Evolutionary conservation across 768 basidiomycete genomes (phyloP).

Genomic region (Amanita pseudoporphyria): DNA sequence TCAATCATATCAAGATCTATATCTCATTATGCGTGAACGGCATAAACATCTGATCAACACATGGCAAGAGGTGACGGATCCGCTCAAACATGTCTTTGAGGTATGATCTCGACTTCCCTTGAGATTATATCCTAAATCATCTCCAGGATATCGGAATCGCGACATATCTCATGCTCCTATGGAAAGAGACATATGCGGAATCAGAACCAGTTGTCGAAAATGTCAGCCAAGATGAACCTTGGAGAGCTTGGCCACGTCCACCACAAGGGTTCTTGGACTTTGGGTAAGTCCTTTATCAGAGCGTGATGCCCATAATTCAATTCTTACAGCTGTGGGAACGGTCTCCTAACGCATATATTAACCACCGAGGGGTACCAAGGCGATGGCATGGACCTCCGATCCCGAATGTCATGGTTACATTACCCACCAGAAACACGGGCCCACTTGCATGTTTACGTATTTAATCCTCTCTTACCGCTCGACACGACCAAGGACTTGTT

Average conservation of each 20-base stretch:
- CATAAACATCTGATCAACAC: slow-evolving; percentile 66
- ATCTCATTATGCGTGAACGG: slow-evolving; percentile 77
- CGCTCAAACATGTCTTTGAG: slow-evolving; percentile 86
- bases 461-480: slow-evolving; percentile 41
- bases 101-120: slow-evolving; percentile 23
- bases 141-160: slow-evolving; percentile 91
- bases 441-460: slow-evolving; percentile 54
- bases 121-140: not conserved
- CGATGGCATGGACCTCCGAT: slow-evolving; percentile 77
- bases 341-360: slow-evolving; percentile 84
- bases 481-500: slow-evolving; percentile 10
- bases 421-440: slow-evolving; percentile 58
- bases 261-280: slow-evolving; percentile 83
- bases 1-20: slow-evolving; percentile 83
- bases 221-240: slow-evolving; percentile 27
- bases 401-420: slow-evolving; percentile 74
- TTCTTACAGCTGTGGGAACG: slow-evolving; percentile 74
- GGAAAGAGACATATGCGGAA: slow-evolving; percentile 61
- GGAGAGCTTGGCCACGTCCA: slow-evolving; percentile 72
- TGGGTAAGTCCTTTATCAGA: slow-evolving; percentile 35
- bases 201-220: not conserved
- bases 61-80: slow-evolving; percentile 81
- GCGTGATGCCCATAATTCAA: not conserved
- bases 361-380: slow-evolving; percentile 77
- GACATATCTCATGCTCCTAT: slow-evolving; percentile 84